A percentile compares a stretch with the other conserved stretches of the same genome.
These are phyloP conservation scores for Trifolium fragiferum DNA, from an alignment of 306 rosid genomes.

Conservation along the genomic window DNA sequence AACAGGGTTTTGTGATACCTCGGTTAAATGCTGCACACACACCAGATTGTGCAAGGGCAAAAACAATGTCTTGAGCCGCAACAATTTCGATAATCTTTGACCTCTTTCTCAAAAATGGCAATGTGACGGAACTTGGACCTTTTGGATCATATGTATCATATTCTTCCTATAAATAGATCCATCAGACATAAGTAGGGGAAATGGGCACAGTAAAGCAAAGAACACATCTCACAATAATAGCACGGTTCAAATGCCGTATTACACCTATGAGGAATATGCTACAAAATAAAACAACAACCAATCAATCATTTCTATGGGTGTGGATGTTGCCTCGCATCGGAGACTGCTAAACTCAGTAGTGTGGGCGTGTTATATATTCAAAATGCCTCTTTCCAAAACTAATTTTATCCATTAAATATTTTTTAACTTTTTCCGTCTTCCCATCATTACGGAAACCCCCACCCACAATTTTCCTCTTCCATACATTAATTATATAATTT, in stretches of 20 bases:
- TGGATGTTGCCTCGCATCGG: not conserved
- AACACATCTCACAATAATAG: conserved; percentile 17
- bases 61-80: conserved; percentile 58
- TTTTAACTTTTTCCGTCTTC: not conserved
- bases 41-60: conserved; percentile 68
- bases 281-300: conserved; percentile 13
- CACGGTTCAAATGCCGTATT: not conserved
- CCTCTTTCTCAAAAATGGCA: conserved; percentile 57
- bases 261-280: not conserved
- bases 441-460: not conserved
- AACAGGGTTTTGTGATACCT: conserved; percentile 43
- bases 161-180: conserved; percentile 52
- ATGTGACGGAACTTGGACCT: conserved; percentile 50
- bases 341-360: not conserved
- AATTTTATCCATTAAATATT: not conserved
- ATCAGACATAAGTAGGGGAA: conserved; percentile 9
- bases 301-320: not conserved
- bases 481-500: not conserved
- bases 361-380: not conserved
- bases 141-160: conserved; percentile 65
- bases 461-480: not conserved
- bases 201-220: conserved; percentile 4
- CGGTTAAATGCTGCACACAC: conserved; percentile 68
- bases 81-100: conserved; percentile 66
- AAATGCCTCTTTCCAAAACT: not conserved